phyloP scores from a whole-genome alignment of 768 basidiomycete genomes.

The Pisolithus sp. region DNA sequence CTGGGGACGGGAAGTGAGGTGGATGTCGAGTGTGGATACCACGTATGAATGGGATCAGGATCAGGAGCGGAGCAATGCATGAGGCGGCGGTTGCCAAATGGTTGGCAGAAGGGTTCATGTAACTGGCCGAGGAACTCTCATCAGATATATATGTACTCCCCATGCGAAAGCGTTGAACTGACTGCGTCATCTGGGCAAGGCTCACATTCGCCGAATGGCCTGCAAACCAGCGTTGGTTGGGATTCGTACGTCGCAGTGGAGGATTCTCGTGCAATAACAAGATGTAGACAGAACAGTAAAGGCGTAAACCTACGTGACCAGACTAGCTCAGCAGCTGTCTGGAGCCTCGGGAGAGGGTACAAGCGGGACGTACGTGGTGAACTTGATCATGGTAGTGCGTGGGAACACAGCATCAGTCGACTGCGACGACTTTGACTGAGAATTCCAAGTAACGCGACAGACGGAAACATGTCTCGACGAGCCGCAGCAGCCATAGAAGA shows the following conservation, averaged over 20 bases:
- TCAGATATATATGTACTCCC: conserved; percentile 7
- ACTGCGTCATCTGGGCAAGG: conserved; percentile 61
- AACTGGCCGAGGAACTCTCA: conserved; percentile 39
- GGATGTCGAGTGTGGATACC: conserved; percentile 8
- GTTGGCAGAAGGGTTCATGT: conserved; percentile 85
- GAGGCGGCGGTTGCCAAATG: conserved; percentile 89
- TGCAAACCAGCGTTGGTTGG: conserved; percentile 29
- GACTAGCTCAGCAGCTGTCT: neutral
- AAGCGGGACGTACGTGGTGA: conserved; percentile 6
- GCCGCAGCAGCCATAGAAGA: conserved; percentile 58
- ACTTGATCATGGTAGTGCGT: conserved; percentile 17
- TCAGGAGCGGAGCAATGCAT: conserved; percentile 61
- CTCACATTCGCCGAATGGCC: conserved; percentile 52
- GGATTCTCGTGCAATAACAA: conserved; percentile 5
- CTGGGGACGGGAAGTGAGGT: conserved; percentile 6
- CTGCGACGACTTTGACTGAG: neutral
- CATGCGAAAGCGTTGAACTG: conserved; percentile 19
- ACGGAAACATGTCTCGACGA: conserved; percentile 56
- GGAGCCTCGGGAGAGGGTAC: neutral
- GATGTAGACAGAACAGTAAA: conserved; percentile 1
- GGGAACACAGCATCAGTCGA: conserved; percentile 12
- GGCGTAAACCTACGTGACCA: conserved; percentile 8
- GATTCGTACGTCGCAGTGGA: neutral
- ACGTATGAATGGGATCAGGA: conserved; percentile 13
- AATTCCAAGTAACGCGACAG: neutral